Evolutionary conservation across 169 alveolate genomes (phyloP), one percentile per base, ranked within the genome.

Genomic region (Eimeria tenella): DNA sequence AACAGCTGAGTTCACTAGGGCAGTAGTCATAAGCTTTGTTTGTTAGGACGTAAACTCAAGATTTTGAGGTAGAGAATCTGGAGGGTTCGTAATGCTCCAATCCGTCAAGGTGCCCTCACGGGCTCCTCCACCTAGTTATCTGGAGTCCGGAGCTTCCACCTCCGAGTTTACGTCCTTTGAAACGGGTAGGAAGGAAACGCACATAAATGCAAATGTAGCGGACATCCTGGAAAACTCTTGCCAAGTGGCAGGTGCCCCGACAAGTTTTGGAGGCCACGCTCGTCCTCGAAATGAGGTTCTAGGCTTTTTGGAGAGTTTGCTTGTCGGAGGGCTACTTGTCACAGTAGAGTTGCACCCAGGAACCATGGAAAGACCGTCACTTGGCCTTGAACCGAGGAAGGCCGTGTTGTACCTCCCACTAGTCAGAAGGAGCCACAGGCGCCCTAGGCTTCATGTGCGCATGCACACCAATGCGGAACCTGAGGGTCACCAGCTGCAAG

Each of bases 371-470:
- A 71, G 89, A 0, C 89, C 89, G 0, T 13, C 89, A 56, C 53
- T 81, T 0, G 89, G 89, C 89, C 89, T 81, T n/a, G 17, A 81
- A 53, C 89, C 71, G 15, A 65, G 25, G 23, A 23, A 73, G 21
- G 89, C 60, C 11, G 89, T 81, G 53, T 65, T 81, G 58, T 56
- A 81, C 60, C 60, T 81, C 56, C 89, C 89, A 55, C 15, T 81
- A 13, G 74, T 81, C 31, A 53, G 89, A 31, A 73, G 55, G 73
- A 13, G 89, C 74, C 73, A 58, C 9, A 71, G 70, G 74, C 89
- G 56, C 74, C 89, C 89, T 7, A 81, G 55, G 74, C 56, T 81
- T 42, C 89, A 81, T 17, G 89, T 81, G 13, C 89, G 56, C 56
- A 62, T 56, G 21, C 31, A 23, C 11, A 5, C 55, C 4, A 56